phyloP scores from a whole-genome alignment of 116 monocot genomes.

The Trichopus zeylanicus region DNA sequence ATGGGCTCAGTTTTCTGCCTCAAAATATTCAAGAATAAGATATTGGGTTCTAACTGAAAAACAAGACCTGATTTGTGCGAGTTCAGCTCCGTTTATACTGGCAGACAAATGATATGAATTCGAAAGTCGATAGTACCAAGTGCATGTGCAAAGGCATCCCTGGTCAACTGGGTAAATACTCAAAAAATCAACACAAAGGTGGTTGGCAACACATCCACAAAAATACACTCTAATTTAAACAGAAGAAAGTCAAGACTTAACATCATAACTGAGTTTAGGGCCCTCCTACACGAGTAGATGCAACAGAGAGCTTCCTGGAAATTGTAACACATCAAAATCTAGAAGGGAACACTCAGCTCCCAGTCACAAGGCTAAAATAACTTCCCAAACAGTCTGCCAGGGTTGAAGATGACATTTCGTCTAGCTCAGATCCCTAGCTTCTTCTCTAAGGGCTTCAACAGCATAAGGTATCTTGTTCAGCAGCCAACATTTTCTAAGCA shows the following conservation, averaged over 20 bases:
- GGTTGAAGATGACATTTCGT: constrained; percentile 35
- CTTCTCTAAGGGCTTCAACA: not conserved
- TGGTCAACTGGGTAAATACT: no score
- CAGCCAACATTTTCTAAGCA: constrained; percentile 60
- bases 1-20: no score
- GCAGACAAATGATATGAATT: no score
- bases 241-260: constrained; percentile 44
- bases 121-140: no score
- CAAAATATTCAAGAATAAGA: no score
- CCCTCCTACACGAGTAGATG: constrained; percentile 40
- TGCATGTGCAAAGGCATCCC: no score
- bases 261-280: no score
- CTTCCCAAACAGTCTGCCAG: constrained; percentile 55
- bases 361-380: constrained; percentile 66
- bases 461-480: constrained; percentile 34
- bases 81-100: not conserved
- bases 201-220: no score
- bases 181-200: no score
- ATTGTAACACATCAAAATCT: constrained; percentile 84
- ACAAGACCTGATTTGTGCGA: not conserved
- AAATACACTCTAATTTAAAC: no score
- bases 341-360: constrained; percentile 66
- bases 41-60: no score
- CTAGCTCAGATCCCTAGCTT: constrained; percentile 24
- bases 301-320: constrained; percentile 56